phyloP scores from a whole-genome alignment of 306 rosid species.

The Cucumis cinereus region DNA sequence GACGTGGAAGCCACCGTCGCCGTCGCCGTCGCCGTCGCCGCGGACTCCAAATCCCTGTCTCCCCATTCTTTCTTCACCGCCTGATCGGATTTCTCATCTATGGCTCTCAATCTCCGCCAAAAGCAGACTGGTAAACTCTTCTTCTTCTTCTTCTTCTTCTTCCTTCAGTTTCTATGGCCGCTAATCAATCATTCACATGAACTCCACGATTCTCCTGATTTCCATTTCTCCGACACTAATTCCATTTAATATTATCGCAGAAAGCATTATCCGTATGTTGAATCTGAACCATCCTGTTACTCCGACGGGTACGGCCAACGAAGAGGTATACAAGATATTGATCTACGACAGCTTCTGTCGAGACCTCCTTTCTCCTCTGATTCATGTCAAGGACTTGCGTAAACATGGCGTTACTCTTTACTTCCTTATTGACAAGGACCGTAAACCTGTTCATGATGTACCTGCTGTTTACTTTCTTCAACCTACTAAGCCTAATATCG shows the following conservation, averaged over 20 bases:
- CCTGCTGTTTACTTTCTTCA: conserved; percentile 93
- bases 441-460: conserved; percentile 77
- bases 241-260: conserved; percentile 21
- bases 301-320: conserved; percentile 62
- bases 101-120: conserved; percentile 61
- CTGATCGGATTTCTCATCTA: conserved; percentile 8
- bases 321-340: conserved; percentile 84
- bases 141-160: not conserved
- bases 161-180: conserved; percentile 7
- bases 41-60: not conserved
- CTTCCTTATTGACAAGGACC: conserved; percentile 79
- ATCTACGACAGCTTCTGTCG: conserved; percentile 84
- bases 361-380: conserved; percentile 73
- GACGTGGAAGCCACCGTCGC: not conserved
- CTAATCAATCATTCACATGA: not conserved
- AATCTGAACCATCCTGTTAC: conserved; percentile 82
- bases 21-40: not conserved
- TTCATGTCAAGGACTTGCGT: conserved; percentile 84
- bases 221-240: not conserved
- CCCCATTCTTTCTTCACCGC: not conserved
- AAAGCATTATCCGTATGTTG: conserved; percentile 80
- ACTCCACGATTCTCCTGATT: not conserved
- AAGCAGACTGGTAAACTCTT: conserved; percentile 37
- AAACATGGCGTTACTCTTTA: conserved; percentile 92
- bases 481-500: conserved; percentile 46